Evolutionary conservation across 1,284 basidiomycete genomes (phyloP).

Genomic region (Melampsora occidentalis): DNA sequence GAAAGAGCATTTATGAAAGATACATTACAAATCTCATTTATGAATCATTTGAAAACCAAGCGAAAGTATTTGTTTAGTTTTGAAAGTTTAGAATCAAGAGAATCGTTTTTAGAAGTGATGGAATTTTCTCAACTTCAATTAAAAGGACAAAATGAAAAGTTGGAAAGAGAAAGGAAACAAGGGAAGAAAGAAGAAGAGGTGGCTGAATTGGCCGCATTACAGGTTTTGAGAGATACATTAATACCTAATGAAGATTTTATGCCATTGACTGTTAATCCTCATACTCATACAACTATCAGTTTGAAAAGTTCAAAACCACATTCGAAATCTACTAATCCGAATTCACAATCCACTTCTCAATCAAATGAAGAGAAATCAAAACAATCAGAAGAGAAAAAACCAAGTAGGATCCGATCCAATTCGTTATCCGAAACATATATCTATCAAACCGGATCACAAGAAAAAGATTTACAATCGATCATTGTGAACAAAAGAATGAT

Average conservation of each 20-base stretch:
- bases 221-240: constrained; percentile 76
- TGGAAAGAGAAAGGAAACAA: constrained; percentile 26
- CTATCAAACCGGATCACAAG: constrained; percentile 12
- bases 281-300: constrained; percentile 45
- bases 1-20: constrained; percentile 91
- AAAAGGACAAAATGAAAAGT: constrained; percentile 54
- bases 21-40: constrained; percentile 83
- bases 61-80: constrained; percentile 91
- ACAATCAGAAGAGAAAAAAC: constrained; percentile 44
- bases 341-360: constrained; percentile 18
- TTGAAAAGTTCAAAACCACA: constrained; percentile 44
- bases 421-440: constrained; percentile 50
- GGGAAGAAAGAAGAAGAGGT: constrained; percentile 55
- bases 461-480: constrained; percentile 23
- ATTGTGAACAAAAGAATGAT: constrained; percentile 13
- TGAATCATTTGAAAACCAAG: constrained; percentile 66
- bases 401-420: constrained; percentile 47
- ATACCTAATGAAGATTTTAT: constrained; percentile 56
- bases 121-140: constrained; percentile 69
- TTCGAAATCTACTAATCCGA: not conserved
- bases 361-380: constrained; percentile 13
- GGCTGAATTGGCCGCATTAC: constrained; percentile 69
- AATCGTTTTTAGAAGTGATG: constrained; percentile 65
- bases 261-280: constrained; percentile 43
- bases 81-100: constrained; percentile 65